phyloP scores from a whole-genome alignment of 2,329 filamentous ascomycete species.

The Alternaria consortialis region DNA sequence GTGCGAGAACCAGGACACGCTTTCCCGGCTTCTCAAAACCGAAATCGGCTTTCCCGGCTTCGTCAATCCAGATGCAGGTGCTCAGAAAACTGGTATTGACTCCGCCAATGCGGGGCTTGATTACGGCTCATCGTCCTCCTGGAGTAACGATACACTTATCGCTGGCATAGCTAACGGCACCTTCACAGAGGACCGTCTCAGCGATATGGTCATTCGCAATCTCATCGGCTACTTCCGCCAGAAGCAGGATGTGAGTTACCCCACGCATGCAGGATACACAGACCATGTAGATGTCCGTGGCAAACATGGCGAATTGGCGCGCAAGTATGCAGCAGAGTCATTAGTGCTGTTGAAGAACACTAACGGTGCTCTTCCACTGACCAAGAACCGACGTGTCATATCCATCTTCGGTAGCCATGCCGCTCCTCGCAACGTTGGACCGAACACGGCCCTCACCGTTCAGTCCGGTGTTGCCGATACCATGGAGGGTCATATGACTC shows the following conservation, averaged over 20 bases:
- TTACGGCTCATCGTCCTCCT: slow-evolving; percentile 34
- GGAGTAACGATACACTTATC: slow-evolving; percentile 26
- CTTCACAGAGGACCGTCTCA: slow-evolving; percentile 19
- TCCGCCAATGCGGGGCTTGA: slow-evolving; percentile 49
- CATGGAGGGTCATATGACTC: slow-evolving; percentile 22
- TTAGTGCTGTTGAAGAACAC: slow-evolving; percentile 58
- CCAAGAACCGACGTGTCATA: slow-evolving; percentile 39
- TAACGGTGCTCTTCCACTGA: slow-evolving; percentile 61
- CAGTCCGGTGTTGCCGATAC: slow-evolving; percentile 16
- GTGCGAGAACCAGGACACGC: slow-evolving; percentile 43
- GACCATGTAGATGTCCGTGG: neutral
- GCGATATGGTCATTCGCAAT: slow-evolving; percentile 27
- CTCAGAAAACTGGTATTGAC: slow-evolving; percentile 54
- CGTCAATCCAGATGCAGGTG: slow-evolving; percentile 53
- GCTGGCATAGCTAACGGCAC: slow-evolving; percentile 29
- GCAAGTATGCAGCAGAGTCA: slow-evolving; percentile 23
- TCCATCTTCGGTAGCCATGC: neutral
- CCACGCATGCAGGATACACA: too few relatives aligned
- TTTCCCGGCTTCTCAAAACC: slow-evolving; percentile 59
- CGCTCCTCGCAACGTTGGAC: slow-evolving; percentile 4
- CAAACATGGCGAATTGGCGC: slow-evolving; percentile 18
- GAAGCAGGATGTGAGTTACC: neutral
- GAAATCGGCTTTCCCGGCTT: slow-evolving; percentile 58
- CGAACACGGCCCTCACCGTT: slow-evolving; percentile 18
- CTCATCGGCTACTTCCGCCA: neutral